phyloP scores from a whole-genome alignment of 139 green algal species.

The Choricystis sp. region DNA sequence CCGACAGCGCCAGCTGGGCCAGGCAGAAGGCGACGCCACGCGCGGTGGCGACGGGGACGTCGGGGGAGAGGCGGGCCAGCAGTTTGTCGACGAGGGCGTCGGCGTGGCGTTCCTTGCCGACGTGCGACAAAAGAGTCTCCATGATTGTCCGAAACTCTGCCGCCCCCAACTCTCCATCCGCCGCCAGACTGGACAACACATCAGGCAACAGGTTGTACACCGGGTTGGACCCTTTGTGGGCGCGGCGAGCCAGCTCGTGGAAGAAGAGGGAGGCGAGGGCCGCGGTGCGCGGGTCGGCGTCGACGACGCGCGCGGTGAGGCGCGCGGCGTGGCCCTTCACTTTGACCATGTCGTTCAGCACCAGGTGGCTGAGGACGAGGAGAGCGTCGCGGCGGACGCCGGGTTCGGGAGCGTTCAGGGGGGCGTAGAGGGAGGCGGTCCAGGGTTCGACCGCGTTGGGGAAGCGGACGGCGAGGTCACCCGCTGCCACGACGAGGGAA shows the following conservation, averaged over 20 bases:
- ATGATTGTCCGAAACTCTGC: slow-evolving; percentile 51
- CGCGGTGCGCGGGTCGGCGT: slow-evolving; percentile 31
- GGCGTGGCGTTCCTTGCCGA: slow-evolving; percentile 50
- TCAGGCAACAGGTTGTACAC: slow-evolving; percentile 92
- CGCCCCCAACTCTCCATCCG: slow-evolving; percentile 23
- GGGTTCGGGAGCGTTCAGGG: slow-evolving; percentile 34
- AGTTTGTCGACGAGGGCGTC: slow-evolving; percentile 65
- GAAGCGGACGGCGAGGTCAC: slow-evolving; percentile 76
- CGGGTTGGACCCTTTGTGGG: slow-evolving; percentile 46
- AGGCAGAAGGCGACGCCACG: slow-evolving; percentile 76
- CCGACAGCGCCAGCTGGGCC: slow-evolving; percentile 46
- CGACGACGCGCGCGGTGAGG: slow-evolving; percentile 62
- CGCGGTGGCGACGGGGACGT: slow-evolving; percentile 32
- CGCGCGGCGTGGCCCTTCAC: slow-evolving; percentile 76
- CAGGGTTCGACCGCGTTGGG: slow-evolving; percentile 89
- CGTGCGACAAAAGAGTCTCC: slow-evolving; percentile 9
- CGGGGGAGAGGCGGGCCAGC: slow-evolving; percentile 35
- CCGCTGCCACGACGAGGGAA: slow-evolving; percentile 71
- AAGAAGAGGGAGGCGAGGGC: slow-evolving; percentile 58
- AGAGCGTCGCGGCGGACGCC: slow-evolving; percentile 46
- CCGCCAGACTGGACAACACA: slow-evolving; percentile 56
- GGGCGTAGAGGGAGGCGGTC: slow-evolving; percentile 66
- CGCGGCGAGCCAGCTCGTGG: slow-evolving; percentile 60
- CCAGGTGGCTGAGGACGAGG: slow-evolving; percentile 82
- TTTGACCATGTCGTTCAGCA: slow-evolving; percentile 95